phyloP scores from a whole-genome alignment of 805 yeast species.

The Vanderwaltozyma polyspora region DNA sequence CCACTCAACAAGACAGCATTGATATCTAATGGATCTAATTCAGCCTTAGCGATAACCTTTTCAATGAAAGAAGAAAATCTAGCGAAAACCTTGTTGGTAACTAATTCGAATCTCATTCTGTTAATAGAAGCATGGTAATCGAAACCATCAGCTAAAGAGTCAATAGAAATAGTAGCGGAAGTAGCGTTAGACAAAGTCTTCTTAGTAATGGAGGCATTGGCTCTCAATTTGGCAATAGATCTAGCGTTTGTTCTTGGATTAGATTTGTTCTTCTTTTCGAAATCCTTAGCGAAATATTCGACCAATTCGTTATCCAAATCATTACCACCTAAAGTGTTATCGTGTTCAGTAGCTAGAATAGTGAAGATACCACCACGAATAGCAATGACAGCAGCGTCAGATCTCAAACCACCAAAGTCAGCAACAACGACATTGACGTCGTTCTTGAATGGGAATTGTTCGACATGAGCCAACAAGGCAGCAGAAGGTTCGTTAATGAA shows the following conservation, averaged over 20 bases:
- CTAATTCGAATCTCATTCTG: slow-evolving; percentile 86
- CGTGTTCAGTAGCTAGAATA: slow-evolving; percentile 74
- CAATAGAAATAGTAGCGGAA: slow-evolving; percentile 84
- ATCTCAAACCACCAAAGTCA: slow-evolving; percentile 92
- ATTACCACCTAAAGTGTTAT: slow-evolving; percentile 77
- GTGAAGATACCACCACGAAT: slow-evolving; percentile 92
- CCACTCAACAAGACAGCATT: slow-evolving; percentile 89
- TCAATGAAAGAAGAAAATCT: slow-evolving; percentile 71
- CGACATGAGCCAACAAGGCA: slow-evolving; percentile 69
- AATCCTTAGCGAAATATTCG: slow-evolving; percentile 84
- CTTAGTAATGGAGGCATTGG: slow-evolving; percentile 74
- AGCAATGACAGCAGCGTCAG: slow-evolving; percentile 90
- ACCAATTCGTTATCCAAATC: slow-evolving; percentile 68
- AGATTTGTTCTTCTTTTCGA: slow-evolving; percentile 73
- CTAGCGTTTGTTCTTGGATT: slow-evolving; percentile 75
- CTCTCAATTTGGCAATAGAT: slow-evolving; percentile 78
- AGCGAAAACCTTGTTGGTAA: slow-evolving; percentile 65
- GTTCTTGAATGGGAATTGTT: slow-evolving; percentile 33
- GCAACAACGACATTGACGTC: slow-evolving; percentile 55
- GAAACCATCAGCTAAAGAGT: slow-evolving; percentile 84
- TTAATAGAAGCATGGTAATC: slow-evolving; percentile 90
- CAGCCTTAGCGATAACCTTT: slow-evolving; percentile 67
- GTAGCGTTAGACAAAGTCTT: slow-evolving; percentile 86
- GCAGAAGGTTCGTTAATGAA: slow-evolving; percentile 87
- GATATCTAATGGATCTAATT: slow-evolving; percentile 70